A percentile compares a stretch with the other conserved stretches of the same genome.
These are phyloP conservation scores for Aspergillus piperis DNA, from an alignment of 2,329 filamentous ascomycete species.

Conservation along the genomic window DNA sequence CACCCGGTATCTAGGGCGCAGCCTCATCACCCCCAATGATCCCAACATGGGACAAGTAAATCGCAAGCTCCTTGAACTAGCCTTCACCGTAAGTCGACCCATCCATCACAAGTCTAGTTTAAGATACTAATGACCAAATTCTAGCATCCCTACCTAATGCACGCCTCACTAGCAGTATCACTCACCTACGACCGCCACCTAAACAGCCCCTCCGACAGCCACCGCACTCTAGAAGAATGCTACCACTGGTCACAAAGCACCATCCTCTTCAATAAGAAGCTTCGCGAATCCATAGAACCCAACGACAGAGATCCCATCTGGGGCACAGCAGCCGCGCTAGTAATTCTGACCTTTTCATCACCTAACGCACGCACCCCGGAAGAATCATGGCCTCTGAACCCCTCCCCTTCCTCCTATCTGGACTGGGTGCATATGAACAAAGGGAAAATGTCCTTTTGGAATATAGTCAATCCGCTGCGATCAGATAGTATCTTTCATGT, in stretches of 20 bases:
- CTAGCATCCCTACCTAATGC: conserved; percentile 51
- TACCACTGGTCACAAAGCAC: conserved; percentile 50
- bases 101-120: too few relatives aligned
- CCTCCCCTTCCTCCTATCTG: conserved; percentile 47
- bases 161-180: conserved; percentile 48
- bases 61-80: conserved; percentile 39
- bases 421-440: conserved; percentile 61
- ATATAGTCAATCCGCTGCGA: conserved; percentile 52
- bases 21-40: conserved; percentile 42
- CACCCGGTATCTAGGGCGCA: conserved; percentile 42
- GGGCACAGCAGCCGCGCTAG: conserved; percentile 49
- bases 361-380: conserved; percentile 44
- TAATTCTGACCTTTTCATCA: conserved; percentile 44
- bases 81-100: conserved; percentile 40
- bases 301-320: conserved; percentile 50
- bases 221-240: conserved; percentile 41
- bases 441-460: conserved; percentile 58
- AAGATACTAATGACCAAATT: not conserved
- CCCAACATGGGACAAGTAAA: conserved; percentile 43
- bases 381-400: conserved; percentile 59
- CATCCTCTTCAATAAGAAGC: conserved; percentile 41
- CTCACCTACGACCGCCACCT: conserved; percentile 40
- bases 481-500: conserved; percentile 51
- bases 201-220: conserved; percentile 20
- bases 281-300: conserved; percentile 37